phyloP scores from a whole-genome alignment of 208 protist genomes.

The Crithidia fasciculata region DNA sequence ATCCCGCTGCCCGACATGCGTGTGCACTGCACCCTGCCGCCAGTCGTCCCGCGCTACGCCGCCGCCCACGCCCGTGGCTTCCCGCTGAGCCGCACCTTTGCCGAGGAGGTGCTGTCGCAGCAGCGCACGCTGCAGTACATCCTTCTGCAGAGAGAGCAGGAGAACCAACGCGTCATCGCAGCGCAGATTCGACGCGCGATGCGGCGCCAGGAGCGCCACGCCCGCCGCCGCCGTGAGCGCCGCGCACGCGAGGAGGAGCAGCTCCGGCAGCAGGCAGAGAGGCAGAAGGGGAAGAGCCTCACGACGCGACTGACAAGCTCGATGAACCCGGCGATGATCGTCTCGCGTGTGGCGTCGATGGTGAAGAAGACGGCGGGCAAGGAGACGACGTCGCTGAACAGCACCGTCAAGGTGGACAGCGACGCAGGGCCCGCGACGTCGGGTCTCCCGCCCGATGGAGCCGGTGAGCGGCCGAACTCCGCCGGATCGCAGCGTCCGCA shows the following conservation, averaged over 20 bases:
- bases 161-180: slow-evolving; percentile 29
- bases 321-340: slow-evolving; percentile 23
- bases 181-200: slow-evolving; percentile 22
- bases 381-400: not conserved
- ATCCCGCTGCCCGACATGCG: slow-evolving; percentile 78
- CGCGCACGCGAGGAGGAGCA: slow-evolving; percentile 25
- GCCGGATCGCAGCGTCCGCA: too few species aligned
- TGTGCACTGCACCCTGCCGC: slow-evolving; percentile 67
- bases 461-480: too few species aligned
- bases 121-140: slow-evolving; percentile 57
- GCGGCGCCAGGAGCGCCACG: slow-evolving; percentile 29
- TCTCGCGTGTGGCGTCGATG: slow-evolving; percentile 31
- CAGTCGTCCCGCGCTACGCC: slow-evolving; percentile 58
- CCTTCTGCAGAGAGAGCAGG: slow-evolving; percentile 42
- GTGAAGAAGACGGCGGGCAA: slow-evolving; percentile 17
- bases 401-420: not conserved
- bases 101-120: slow-evolving; percentile 68
- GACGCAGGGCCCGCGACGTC: not conserved
- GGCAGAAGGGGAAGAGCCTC: slow-evolving; percentile 4
- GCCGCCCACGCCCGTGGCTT: slow-evolving; percentile 63
- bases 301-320: slow-evolving; percentile 1
- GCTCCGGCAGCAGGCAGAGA: slow-evolving; percentile 16
- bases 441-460: too few species aligned
- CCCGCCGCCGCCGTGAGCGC: slow-evolving; percentile 15
- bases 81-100: slow-evolving; percentile 57